Base-by-base conservation (phyloP, 1,139 yeast genomes). In the Suhomyces panamericanus region DNA sequence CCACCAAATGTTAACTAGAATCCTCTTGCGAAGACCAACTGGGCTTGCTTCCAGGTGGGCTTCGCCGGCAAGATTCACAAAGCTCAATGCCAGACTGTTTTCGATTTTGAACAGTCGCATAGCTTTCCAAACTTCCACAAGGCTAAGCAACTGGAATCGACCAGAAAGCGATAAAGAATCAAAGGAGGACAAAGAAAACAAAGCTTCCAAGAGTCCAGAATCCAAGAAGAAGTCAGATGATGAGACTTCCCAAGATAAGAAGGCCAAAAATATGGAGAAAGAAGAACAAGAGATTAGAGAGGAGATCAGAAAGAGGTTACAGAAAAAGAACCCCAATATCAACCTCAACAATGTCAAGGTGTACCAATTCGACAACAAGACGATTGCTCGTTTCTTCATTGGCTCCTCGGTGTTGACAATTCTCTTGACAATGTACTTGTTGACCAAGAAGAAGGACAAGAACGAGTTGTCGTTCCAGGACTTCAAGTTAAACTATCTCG, bases 381-480 rank as follows among this genome's bases (percentile, higher is more conserved):
- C 61, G 9, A 39, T 64, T 39, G 51, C 56, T 12, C 35, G 48
- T 22, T 44, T 49, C 16, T 49, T 48, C 28, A 39, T 51, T 2
- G 50, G 49, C 4, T 49, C 55, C 12, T 44, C 58, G 3, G 32
- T 54, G n/a, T 46, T 58, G 37, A 58, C 54, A 4, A 29, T 54
- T 7, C 34, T 48, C 24, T 42, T 54, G 15, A 50, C 56, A 6
- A 26, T 54, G 13, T 50, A 57, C 26, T 40, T 58, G 24, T 44
- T 59, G 16, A 53, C 54, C 27, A 47, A 42, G 6, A 47, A 51
- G 27, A 57, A 57, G 26, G 61, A 67, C 11, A 41, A 41, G 30
- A 63, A 72, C 48, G 78, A 79, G 52, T 73, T 93, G 51, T 86
- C 97, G 2, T 89, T 88, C 78, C 97, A 91, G 66, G 96, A 89